Evolutionary conservation across 352 stramenopile species (phyloP).

Genomic region (Pythium biforme): DNA sequence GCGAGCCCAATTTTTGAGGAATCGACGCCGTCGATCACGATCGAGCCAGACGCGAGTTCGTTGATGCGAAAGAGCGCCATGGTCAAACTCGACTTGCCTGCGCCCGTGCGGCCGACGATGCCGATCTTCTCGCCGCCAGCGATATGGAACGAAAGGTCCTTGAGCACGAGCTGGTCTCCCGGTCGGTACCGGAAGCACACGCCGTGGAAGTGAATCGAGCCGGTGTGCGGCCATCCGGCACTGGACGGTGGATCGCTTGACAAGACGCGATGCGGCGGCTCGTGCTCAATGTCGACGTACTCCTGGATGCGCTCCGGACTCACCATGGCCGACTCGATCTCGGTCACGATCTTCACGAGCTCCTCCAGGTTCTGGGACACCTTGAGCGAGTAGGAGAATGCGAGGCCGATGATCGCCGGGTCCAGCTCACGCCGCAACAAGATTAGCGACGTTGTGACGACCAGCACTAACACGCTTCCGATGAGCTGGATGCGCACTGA

Average conservation of each 20-base stretch:
- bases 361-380: slow-evolving; percentile 81
- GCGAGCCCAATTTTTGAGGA: slow-evolving; percentile 68
- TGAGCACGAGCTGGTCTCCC: slow-evolving; percentile 47
- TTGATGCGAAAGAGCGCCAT: slow-evolving; percentile 92
- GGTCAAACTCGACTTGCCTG: slow-evolving; percentile 85
- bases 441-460: slow-evolving; percentile 45
- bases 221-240: slow-evolving; percentile 68
- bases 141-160: slow-evolving; percentile 51
- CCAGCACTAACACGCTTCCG: slow-evolving; percentile 37
- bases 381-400: slow-evolving; percentile 86
- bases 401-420: slow-evolving; percentile 70
- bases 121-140: slow-evolving; percentile 71
- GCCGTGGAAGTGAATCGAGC: slow-evolving; percentile 79
- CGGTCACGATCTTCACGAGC: slow-evolving; percentile 36
- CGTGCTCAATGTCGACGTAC: slow-evolving; percentile 62
- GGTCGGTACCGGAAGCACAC: slow-evolving; percentile 90
- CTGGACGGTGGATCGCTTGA: slow-evolving; percentile 16
- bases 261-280: slow-evolving; percentile 17
- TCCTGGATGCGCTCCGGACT: slow-evolving; percentile 88
- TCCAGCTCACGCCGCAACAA: slow-evolving; percentile 37
- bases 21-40: slow-evolving; percentile 89
- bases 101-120: slow-evolving; percentile 88
- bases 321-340: slow-evolving; percentile 59
- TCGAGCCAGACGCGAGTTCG: slow-evolving; percentile 83
- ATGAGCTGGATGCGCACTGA: slow-evolving; percentile 47